Evolutionary conservation across 2,329 filamentous ascomycete species (phyloP).

Genomic region (Aspergillus japonicus): DNA sequence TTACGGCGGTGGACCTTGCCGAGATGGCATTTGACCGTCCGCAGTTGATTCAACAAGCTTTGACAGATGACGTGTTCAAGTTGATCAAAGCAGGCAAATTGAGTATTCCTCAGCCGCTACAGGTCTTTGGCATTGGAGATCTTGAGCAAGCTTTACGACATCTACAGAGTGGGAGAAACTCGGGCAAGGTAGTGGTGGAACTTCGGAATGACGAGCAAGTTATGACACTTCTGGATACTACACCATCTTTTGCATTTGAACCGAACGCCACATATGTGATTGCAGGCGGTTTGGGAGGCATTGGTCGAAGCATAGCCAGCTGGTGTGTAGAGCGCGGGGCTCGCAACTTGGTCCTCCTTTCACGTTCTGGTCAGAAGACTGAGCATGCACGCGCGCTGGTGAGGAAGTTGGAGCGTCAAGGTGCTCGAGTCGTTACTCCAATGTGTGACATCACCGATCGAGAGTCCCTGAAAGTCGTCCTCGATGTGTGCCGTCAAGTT

Average conservation of each 20-base stretch:
- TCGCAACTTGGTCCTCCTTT: conserved; percentile 32
- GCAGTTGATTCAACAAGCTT: not conserved
- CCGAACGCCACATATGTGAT: conserved; percentile 30
- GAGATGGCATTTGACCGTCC: conserved; percentile 8
- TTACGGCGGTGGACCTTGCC: conserved; percentile 7
- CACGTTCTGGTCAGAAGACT: conserved; percentile 7
- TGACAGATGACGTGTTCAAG: not conserved
- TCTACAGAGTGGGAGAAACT: conserved; percentile 37
- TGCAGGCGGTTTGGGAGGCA: conserved; percentile 34
- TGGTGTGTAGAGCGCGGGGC: conserved; percentile 37
- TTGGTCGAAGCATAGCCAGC: conserved; percentile 30
- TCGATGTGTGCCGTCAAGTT: not conserved
- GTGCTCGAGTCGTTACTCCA: not conserved
- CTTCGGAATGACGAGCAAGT: conserved; percentile 7
- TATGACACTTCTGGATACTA: conserved; percentile 5
- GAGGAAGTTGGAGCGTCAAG: not conserved
- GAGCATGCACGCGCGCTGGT: conserved; percentile 6
- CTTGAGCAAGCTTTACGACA: conserved; percentile 29
- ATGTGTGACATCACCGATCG: conserved; percentile 8
- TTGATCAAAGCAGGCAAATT: conserved; percentile 20
- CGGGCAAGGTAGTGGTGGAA: conserved; percentile 40
- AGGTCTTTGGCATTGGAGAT: conserved; percentile 25
- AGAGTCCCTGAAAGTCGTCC: not conserved
- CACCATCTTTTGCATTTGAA: conserved; percentile 4
- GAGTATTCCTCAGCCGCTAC: conserved; percentile 30